A percentile compares a stretch with the other conserved stretches of the same genome.
Evolutionary conservation across 140 eudicot species (phyloP).

Genomic region (Erigeron philadelphicus): DNA sequence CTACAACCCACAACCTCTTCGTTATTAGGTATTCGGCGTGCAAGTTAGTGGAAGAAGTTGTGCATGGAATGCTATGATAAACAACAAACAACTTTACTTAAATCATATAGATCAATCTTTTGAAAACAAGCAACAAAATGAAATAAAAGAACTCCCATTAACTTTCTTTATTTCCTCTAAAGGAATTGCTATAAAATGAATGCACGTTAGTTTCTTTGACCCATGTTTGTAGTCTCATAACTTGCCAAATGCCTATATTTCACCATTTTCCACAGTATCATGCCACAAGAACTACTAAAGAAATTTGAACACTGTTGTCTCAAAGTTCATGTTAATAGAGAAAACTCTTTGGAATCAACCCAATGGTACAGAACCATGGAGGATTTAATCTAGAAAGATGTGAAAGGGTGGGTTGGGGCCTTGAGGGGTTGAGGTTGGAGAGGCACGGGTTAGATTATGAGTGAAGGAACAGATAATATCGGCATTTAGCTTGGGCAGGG

Average conservation of each 20-base stretch:
- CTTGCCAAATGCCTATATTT: constrained; percentile 13
- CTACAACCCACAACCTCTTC: too few species aligned
- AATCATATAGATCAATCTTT: not conserved
- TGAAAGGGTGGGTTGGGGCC: too few species aligned
- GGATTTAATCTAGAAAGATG: too few species aligned
- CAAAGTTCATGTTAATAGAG: not conserved
- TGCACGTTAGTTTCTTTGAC: constrained; percentile 11
- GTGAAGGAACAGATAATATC: too few species aligned
- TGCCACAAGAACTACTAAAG: constrained; percentile 6
- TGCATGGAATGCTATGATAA: not conserved
- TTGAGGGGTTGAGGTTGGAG: too few species aligned
- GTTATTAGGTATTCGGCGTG: too few species aligned
- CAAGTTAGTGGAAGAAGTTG: not conserved
- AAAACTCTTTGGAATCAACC: too few species aligned
- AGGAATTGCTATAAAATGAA: not conserved
- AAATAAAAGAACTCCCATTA: not conserved
- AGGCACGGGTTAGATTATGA: too few species aligned
- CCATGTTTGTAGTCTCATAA: constrained; percentile 17
- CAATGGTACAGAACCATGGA: too few species aligned
- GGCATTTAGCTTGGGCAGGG: too few species aligned
- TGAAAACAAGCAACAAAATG: not conserved
- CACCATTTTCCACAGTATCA: constrained; percentile 3
- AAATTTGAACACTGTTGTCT: not conserved
- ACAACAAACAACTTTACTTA: not conserved
- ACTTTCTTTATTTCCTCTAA: constrained; percentile 1